These are phyloP conservation scores for Mortierella polycephala DNA, from an alignment of 371 early-diverging fungal species.

Conservation along the genomic window DNA sequence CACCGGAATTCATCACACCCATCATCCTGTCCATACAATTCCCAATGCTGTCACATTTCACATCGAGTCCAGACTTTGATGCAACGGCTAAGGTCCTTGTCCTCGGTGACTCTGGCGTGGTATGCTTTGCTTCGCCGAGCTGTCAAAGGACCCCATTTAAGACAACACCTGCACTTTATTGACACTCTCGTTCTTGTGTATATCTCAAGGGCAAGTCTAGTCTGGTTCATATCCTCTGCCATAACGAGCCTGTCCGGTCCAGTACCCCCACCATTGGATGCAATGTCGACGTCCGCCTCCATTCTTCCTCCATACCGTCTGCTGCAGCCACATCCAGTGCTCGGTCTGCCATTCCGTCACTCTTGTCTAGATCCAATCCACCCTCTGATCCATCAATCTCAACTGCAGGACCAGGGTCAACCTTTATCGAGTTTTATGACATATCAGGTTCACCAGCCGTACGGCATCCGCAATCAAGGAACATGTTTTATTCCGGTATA, in stretches of 20 bases:
- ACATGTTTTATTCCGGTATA: slow-evolving; percentile 56
- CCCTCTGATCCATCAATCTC: slow-evolving; percentile 1
- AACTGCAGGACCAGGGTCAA: slow-evolving; percentile 19
- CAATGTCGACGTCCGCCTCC: slow-evolving; percentile 58
- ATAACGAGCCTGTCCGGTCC: slow-evolving; percentile 49
- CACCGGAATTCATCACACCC: background rate
- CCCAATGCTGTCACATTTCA: slow-evolving; percentile 12
- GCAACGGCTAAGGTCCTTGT: slow-evolving; percentile 36
- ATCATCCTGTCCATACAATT: background rate
- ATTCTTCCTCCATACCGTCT: slow-evolving; percentile 19
- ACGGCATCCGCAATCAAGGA: slow-evolving; percentile 55
- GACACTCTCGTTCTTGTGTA: background rate
- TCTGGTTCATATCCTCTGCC: slow-evolving; percentile 60
- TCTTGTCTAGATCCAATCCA: slow-evolving; percentile 11
- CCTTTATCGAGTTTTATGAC: slow-evolving; percentile 63
- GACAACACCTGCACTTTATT: too few relatives aligned
- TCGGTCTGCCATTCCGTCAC: slow-evolving; percentile 1
- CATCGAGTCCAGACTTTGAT: slow-evolving; percentile 6
- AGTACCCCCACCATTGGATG: slow-evolving; percentile 57
- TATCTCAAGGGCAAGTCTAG: slow-evolving; percentile 58
- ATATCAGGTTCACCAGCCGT: slow-evolving; percentile 56
- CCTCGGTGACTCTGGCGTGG: slow-evolving; percentile 52
- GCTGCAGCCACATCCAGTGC: slow-evolving; percentile 14
- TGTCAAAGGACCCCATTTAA: background rate
- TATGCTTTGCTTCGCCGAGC: slow-evolving; percentile 1